These are phyloP conservation scores for Colletotrichum tropicicola DNA, from an alignment of 2,329 filamentous ascomycete genomes.

Conservation along the genomic window DNA sequence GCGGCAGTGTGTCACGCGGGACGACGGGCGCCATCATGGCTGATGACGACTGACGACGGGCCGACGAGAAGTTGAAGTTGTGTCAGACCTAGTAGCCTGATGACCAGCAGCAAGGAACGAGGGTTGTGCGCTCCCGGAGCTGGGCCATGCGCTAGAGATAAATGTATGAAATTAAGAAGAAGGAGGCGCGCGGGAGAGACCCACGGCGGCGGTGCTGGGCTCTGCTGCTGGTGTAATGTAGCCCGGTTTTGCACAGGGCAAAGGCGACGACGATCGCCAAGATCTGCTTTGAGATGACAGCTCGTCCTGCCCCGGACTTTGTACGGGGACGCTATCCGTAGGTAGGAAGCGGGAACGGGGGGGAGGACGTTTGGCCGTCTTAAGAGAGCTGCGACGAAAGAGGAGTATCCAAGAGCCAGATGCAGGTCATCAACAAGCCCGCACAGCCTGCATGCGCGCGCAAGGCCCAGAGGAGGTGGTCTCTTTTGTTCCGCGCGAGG, in stretches of 20 bases:
- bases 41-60: not conserved
- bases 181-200: not conserved
- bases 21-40: conserved; percentile 17
- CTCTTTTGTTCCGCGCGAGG: not conserved
- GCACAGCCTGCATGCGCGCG: not conserved
- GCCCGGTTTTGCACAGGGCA: not conserved
- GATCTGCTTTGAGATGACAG: conserved; percentile 19
- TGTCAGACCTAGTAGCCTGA: not conserved
- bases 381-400: conserved; percentile 13
- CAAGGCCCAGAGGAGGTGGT: not conserved
- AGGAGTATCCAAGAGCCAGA: not conserved
- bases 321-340: not conserved
- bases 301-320: not conserved
- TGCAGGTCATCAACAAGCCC: not conserved
- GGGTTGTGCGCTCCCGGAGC: not conserved
- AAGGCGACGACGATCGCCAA: conserved; percentile 19
- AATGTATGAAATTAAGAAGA: conserved; percentile 4
- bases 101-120: conserved; percentile 1
- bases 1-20: conserved; percentile 46
- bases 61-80: not conserved
- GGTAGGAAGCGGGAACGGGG: not conserved
- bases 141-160: conserved; percentile 15
- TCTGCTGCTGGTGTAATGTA: not conserved
- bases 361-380: not conserved
- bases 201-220: conserved; percentile 9